phyloP scores from a whole-genome alignment of 768 basidiomycete genomes.

The Podaxis sp. region DNA sequence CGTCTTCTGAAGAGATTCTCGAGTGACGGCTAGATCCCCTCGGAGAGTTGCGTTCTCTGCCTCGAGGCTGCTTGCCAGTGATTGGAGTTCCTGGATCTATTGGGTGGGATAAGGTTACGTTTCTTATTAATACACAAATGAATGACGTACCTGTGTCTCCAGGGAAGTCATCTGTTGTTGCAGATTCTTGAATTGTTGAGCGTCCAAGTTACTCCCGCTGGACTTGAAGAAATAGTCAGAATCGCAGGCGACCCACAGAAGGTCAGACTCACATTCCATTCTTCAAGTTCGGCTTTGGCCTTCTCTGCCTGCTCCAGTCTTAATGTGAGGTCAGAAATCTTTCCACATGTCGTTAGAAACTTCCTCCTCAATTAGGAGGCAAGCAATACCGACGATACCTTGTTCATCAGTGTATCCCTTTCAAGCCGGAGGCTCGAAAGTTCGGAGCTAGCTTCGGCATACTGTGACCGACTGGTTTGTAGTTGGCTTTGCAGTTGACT shows the following conservation, averaged over 20 bases:
- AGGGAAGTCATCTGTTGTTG: slow-evolving; percentile 14
- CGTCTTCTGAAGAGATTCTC: slow-evolving; percentile 28
- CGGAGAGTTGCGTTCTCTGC: slow-evolving; percentile 23
- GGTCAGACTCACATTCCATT: not conserved
- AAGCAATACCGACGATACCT: not conserved
- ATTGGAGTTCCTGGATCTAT: slow-evolving; percentile 25
- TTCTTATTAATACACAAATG: not conserved
- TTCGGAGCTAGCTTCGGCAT: slow-evolving; percentile 6
- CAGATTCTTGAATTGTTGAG: slow-evolving; percentile 7
- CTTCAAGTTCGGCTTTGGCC: not conserved
- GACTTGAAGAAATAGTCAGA: not conserved
- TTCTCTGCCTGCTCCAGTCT: slow-evolving; percentile 4
- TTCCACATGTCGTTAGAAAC: not conserved
- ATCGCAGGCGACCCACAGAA: not conserved
- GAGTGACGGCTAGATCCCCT: slow-evolving; percentile 22
- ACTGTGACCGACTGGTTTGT: not conserved
- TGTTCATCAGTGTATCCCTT: slow-evolving; percentile 1
- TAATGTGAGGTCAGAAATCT: slow-evolving; percentile 5
- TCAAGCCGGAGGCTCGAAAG: slow-evolving; percentile 1
- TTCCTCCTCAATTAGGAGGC: not conserved
- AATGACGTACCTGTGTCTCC: slow-evolving; percentile 15
- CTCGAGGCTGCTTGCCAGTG: slow-evolving; percentile 19
- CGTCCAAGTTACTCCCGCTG: not conserved
- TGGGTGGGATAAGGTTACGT: not conserved
- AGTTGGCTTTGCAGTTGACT: slow-evolving; percentile 7